These are phyloP conservation scores for Metschnikowia vanudenii DNA, from an alignment of 805 yeast genomes.

Conservation along the genomic window DNA sequence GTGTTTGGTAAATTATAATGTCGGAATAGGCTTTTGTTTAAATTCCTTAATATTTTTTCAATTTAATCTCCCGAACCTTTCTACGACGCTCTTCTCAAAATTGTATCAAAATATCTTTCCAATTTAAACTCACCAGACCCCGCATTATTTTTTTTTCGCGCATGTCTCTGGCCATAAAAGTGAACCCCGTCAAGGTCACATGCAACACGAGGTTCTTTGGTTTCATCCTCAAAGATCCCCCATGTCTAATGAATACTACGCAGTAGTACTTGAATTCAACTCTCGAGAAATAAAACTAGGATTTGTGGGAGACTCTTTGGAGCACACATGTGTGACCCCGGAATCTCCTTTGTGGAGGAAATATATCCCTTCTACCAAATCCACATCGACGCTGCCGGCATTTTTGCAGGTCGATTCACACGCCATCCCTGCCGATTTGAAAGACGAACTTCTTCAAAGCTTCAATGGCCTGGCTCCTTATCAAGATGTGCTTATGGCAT, in stretches of 20 bases:
- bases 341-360: slow-evolving; percentile 13
- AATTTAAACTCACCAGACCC: no score
- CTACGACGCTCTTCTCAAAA: no score
- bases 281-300: slow-evolving; percentile 14
- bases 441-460: neutral
- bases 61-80: no score
- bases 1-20: no score
- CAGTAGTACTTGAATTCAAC: slow-evolving; percentile 19
- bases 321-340: slow-evolving; percentile 8
- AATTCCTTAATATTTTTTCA: no score
- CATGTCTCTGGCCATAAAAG: no score
- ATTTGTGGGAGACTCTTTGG: slow-evolving; percentile 18
- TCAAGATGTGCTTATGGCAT: slow-evolving; percentile 3
- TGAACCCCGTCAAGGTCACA: neutral
- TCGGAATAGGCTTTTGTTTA: no score
- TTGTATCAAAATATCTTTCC: no score
- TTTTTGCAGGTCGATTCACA: slow-evolving; percentile 15
- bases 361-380: slow-evolving; percentile 1
- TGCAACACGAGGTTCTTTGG: neutral
- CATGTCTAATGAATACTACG: slow-evolving; percentile 22
- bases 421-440: slow-evolving; percentile 7
- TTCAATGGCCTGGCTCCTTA: neutral
- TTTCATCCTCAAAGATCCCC: neutral
- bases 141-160: no score
- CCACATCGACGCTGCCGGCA: slow-evolving; percentile 7